Evolutionary conservation across 768 basidiomycete genomes (phyloP).

Genomic region (Ephemerocybe angulata): DNA sequence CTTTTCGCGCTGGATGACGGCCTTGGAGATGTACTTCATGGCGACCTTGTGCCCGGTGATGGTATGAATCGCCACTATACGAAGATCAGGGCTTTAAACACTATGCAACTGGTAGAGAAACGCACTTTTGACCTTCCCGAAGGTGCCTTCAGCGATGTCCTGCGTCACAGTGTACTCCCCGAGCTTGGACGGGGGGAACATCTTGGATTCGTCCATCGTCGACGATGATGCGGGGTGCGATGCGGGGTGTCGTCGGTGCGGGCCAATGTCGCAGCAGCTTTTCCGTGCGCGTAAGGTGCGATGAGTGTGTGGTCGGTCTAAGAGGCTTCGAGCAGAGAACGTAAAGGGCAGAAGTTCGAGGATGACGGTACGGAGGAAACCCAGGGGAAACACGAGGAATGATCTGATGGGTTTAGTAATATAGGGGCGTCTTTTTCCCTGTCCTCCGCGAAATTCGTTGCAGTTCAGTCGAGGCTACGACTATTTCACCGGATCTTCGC

Average conservation of each 20-base stretch:
- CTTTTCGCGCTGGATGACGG: slow-evolving; percentile 86
- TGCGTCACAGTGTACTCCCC: slow-evolving; percentile 87
- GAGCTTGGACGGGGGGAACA: slow-evolving; percentile 65
- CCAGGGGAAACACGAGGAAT: not conserved
- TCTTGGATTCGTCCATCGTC: slow-evolving; percentile 27
- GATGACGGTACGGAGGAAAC: not conserved
- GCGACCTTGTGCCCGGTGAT: slow-evolving; percentile 95
- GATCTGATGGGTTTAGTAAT: not conserved
- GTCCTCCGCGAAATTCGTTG: too few species aligned
- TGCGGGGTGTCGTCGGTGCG: not conserved
- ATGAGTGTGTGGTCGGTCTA: too few species aligned
- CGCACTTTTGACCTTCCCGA: slow-evolving; percentile 98
- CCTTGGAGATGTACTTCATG: slow-evolving; percentile 96
- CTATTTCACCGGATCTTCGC: too few species aligned
- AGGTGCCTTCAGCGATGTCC: slow-evolving; percentile 94
- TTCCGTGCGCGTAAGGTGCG: too few species aligned
- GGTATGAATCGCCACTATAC: slow-evolving; percentile 85
- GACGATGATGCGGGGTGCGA: slow-evolving; percentile 3
- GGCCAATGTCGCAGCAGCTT: not conserved
- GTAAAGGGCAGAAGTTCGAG: not conserved
- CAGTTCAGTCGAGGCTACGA: not conserved
- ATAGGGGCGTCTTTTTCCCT: not conserved
- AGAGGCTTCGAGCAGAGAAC: not conserved
- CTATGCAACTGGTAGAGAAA: slow-evolving; percentile 18
- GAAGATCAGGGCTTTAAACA: slow-evolving; percentile 10